Evolutionary conservation across 805 yeast genomes (phyloP).

Genomic region (Jamesozyma piceae): DNA sequence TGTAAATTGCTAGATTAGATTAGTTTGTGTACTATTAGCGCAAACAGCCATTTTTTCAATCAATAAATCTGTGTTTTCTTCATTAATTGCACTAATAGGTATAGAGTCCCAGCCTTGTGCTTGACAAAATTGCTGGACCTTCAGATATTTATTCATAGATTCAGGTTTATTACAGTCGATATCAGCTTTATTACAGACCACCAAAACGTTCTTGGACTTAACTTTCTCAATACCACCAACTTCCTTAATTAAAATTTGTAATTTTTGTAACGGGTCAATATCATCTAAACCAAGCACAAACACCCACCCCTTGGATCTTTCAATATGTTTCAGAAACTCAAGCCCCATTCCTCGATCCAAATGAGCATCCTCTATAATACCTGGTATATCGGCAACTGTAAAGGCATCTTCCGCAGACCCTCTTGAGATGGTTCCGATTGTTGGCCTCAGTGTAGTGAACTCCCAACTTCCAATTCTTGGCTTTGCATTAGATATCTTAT

Average conservation of each 20-base stretch:
- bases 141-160: constrained; percentile 39
- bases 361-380: constrained; percentile 82
- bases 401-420: constrained; percentile 54
- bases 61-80: constrained; percentile 63
- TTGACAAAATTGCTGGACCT: constrained; percentile 39
- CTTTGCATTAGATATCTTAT: constrained; percentile 80
- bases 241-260: constrained; percentile 55
- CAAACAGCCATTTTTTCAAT: constrained; percentile 61
- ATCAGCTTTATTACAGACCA: constrained; percentile 95
- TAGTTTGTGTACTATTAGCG: background rate
- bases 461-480: constrained; percentile 96
- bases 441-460: constrained; percentile 87
- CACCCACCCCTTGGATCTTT: constrained; percentile 81
- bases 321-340: constrained; percentile 85
- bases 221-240: constrained; percentile 55
- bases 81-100: constrained; percentile 75
- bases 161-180: constrained; percentile 33
- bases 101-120: constrained; percentile 53
- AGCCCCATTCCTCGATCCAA: constrained; percentile 86
- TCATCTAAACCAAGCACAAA: constrained; percentile 76
- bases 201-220: constrained; percentile 50
- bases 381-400: constrained; percentile 96
- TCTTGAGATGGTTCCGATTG: constrained; percentile 74
- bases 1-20: too few species aligned
- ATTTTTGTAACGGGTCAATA: constrained; percentile 54